Evolutionary conservation across 1,284 basidiomycete species (phyloP).

Genomic region (Ceratobasidium sp.): DNA sequence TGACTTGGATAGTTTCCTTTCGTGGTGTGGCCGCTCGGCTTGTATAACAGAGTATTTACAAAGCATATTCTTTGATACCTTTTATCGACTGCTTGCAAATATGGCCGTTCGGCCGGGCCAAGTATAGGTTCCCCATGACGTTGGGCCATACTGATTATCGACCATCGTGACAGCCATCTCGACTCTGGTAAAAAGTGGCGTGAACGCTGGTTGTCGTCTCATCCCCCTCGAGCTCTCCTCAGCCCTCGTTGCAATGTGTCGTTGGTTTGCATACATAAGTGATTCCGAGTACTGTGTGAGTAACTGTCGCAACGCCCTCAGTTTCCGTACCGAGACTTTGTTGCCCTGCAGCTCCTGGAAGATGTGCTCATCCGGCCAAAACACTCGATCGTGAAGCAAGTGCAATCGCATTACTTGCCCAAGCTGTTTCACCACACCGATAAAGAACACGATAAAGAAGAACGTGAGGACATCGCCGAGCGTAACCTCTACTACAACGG

Average conservation of each 20-base stretch:
- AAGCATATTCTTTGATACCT: conserved; percentile 20
- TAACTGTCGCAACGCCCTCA: neutral
- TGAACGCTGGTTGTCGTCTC: neutral
- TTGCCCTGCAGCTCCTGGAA: conserved; percentile 53
- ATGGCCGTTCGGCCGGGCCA: too few species aligned
- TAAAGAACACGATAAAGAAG: conserved; percentile 51
- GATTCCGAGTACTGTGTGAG: conserved; percentile 52
- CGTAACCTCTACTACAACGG: conserved; percentile 54
- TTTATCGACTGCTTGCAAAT: neutral
- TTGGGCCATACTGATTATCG: neutral
- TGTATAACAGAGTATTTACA: conserved; percentile 43
- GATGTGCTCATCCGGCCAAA: conserved; percentile 56
- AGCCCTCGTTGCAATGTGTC: conserved; percentile 48
- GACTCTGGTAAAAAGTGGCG: neutral
- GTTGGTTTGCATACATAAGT: conserved; percentile 58
- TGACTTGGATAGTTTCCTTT: conserved; percentile 7
- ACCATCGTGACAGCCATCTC: neutral
- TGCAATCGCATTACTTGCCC: conserved; percentile 57
- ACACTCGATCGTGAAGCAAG: conserved; percentile 56
- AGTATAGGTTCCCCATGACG: conserved; percentile 8
- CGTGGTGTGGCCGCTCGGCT: neutral
- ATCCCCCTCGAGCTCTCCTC: neutral
- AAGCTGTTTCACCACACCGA: conserved; percentile 50
- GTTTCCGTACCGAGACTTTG: neutral
- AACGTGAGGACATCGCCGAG: conserved; percentile 50